Percentiles rank a stretch among this genome's conserved stretches.
Conservation (phyloP, 768 basidiomycete genomes). For the Psilocybe sp. region DNA sequence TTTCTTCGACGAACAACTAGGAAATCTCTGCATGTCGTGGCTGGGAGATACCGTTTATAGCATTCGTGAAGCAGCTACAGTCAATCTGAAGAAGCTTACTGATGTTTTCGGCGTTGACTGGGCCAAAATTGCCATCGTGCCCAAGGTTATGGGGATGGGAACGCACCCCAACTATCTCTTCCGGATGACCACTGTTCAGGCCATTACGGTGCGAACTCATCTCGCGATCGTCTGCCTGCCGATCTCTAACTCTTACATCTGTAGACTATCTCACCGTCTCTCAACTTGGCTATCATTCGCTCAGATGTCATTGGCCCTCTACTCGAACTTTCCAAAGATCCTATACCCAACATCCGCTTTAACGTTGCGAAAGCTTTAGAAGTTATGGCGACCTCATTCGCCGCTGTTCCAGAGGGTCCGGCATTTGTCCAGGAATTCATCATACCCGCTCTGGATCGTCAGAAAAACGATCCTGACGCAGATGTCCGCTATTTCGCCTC, state of each 20-base stretch:
- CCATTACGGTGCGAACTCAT: conserved; percentile 71
- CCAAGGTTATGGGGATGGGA: conserved; percentile 97
- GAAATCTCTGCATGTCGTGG: conserved; percentile 98
- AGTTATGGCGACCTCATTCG: conserved; percentile 75
- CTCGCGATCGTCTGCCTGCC: background rate
- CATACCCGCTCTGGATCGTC: conserved; percentile 79
- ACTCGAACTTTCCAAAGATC: conserved; percentile 78
- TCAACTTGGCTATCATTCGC: conserved; percentile 80
- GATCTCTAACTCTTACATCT: background rate
- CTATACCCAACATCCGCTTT: conserved; percentile 99
- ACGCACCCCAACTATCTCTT: conserved; percentile 95
- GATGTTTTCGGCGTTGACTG: conserved; percentile 99
- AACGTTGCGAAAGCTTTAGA: conserved; percentile 96
- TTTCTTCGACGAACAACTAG: conserved; percentile 97
- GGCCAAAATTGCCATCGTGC: conserved; percentile 91
- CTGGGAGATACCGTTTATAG: conserved; percentile 97
- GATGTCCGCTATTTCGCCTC: conserved; percentile 95
- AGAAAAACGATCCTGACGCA: conserved; percentile 87
- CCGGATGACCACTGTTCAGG: conserved; percentile 98
- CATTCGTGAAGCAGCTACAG: conserved; percentile 96
- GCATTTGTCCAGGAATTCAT: conserved; percentile 74
- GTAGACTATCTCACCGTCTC: conserved; percentile 91
- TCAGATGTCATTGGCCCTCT: conserved; percentile 84
- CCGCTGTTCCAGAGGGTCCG: conserved; percentile 61
- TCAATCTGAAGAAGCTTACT: conserved; percentile 94